Base-by-base conservation (phyloP, 441 rosid species). In the Pelargonium hybrid region DNA sequence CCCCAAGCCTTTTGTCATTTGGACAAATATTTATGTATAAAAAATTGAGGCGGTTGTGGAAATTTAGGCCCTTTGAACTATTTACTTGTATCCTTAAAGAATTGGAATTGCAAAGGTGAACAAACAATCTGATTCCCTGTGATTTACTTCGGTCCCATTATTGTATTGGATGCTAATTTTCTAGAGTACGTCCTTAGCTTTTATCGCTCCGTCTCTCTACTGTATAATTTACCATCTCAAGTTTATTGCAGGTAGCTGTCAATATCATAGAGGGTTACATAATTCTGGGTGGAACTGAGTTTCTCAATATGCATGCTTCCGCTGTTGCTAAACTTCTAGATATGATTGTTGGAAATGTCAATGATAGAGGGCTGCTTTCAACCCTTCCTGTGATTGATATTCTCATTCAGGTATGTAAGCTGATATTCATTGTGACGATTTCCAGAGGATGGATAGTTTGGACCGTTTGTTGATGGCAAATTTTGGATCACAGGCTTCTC, bases 311-410 rank as follows among this genome's bases (percentile, higher is more conserved):
- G 84, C 96, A 95, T 74, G 88, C 95, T 76, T 80, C 97, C 74
- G 85, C 57, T 74, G 87, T 95, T 41, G 96, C 98, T 68, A 90
- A 86, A 79, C 85, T 95, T 81, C 92, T 95, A 73, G 97, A 95
- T 83, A 82, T 92, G 73, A 84, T 95, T 73, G 91, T 95, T 64
- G 99, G 93, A 81, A 95, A 90, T 84, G 98, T 95, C 67, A 92
- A 90, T 69, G 92, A 95, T 76, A 83, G 76, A 74, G 99, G 99
- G 64, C 82, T 95, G 72, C 85, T 84, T 68, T 82, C 97, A 63
- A 76, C 81, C 71, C 90, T 92, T 77, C 99, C 99, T 47, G 88
- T 92, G 78, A 82, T 95, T 74, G 98, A 92, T 83, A 76, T 89
- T 73, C 83, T 92, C 71, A 80, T 95, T 74, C 97, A 92, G 99